Conservation (phyloP, 2,329 filamentous ascomycete genomes). For the Aspergillus neoniger region DNA sequence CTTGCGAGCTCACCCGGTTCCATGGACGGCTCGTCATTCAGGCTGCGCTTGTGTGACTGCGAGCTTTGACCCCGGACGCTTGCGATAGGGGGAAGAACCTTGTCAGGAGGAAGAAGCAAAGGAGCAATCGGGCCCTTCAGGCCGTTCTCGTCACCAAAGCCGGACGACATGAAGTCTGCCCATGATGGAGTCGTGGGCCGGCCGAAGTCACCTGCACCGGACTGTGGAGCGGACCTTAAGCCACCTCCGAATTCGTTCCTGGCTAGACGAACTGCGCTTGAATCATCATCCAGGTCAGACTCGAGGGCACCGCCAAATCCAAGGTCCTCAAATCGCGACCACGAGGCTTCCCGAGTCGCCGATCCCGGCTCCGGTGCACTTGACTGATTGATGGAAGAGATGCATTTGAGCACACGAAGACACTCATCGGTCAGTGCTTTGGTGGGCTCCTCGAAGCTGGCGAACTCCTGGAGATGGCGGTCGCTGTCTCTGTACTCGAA, state of each 20-base stretch:
- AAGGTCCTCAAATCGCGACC: slow-evolving; percentile 95
- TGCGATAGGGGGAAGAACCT: slow-evolving; percentile 82
- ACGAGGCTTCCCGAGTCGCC: slow-evolving; percentile 81
- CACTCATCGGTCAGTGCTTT: slow-evolving; percentile 91
- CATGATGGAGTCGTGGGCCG: slow-evolving; percentile 95
- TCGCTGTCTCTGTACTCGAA: slow-evolving; percentile 95
- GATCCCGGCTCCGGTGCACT: slow-evolving; percentile 69
- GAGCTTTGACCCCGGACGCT: slow-evolving; percentile 74
- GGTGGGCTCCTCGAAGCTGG: slow-evolving; percentile 85
- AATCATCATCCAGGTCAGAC: slow-evolving; percentile 65
- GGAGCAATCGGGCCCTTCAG: slow-evolving; percentile 61
- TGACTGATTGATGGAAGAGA: slow-evolving; percentile 86
- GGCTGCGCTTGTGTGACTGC: slow-evolving; percentile 74
- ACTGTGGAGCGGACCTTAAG: slow-evolving; percentile 67
- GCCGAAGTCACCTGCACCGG: slow-evolving; percentile 66
- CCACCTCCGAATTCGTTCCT: slow-evolving; percentile 49
- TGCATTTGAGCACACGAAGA: slow-evolving; percentile 81
- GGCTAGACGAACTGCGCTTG: slow-evolving; percentile 31
- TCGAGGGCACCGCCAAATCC: slow-evolving; percentile 79
- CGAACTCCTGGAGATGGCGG: slow-evolving; percentile 77
- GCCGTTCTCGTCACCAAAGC: slow-evolving; percentile 78
- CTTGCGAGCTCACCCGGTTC: slow-evolving; percentile 94
- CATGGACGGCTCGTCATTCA: slow-evolving; percentile 68
- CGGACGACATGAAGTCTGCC: slow-evolving; percentile 95
- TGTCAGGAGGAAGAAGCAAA: slow-evolving; percentile 84